Base-by-base conservation (phyloP, 768 basidiomycete species). In the Phanerodontia chrysosporium region DNA sequence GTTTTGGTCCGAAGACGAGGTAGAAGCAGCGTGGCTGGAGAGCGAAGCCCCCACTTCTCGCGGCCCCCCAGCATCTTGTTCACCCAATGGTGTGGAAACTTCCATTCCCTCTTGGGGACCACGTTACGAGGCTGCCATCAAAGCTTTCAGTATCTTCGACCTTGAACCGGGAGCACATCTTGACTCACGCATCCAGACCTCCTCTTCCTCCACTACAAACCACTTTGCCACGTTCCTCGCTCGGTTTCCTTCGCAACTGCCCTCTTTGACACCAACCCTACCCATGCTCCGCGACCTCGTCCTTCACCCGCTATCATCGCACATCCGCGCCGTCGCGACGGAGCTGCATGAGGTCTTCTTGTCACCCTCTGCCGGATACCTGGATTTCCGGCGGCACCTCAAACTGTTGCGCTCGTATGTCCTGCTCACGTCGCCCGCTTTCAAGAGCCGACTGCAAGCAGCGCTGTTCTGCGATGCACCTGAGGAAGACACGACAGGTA, bases 401-500 rank as follows among this genome's bases (percentile, higher is more conserved):
- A 65, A 74, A 25, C 76, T 93, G 46, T 75, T 93, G 42, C 83
- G 88, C 21, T 88, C 88, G 3, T 92, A 90, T 65, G 79, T 94
- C 52, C 76, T 92, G 16, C 74, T 94, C 48, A 83, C 87, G 1
- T 83, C 85, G 0, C 83, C 87, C 29, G 73, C 86, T 1, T 96
- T 95, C 75, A 87, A 85, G 65, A 77, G 79, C 7, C 82, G 87
- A 4, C 79, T 96, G 13, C 75, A 81, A 16, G 73, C 74, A 1
- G 90, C 94, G 0, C 75, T 96, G 14, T 95, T 95, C 72, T 88
- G 87, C 0, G 90, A 94, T 62, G 77, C 80, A 10, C 35, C 0
- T 83, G 83, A 30, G 82, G 83, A 25, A 76, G 53, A 24, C 9
- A 49, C 36, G 13, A 28, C 22, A 32, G 53, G 22, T 10, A 22